phyloP scores from a whole-genome alignment of 2,329 filamentous ascomycete species.

The Fulvia fulva region DNA sequence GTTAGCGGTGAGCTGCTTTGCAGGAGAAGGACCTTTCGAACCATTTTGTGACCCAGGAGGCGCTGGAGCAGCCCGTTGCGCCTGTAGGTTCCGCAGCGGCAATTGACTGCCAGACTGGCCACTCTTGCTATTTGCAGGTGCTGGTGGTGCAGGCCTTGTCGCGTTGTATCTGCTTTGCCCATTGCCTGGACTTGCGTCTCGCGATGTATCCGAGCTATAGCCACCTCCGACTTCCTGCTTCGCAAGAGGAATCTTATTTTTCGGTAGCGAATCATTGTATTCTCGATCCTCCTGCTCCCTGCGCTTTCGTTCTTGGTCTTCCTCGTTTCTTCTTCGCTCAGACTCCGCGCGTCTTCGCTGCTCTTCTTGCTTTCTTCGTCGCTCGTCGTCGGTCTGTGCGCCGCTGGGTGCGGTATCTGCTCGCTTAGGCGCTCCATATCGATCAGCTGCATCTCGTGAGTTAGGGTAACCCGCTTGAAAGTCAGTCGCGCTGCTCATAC shows the following conservation, averaged over 20 bases:
- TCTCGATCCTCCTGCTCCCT: constrained; percentile 67
- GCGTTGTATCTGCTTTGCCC: constrained; percentile 73
- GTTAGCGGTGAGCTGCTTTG: constrained; percentile 25
- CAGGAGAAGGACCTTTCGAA: constrained; percentile 16
- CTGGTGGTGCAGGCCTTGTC: constrained; percentile 67
- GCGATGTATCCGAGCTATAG: constrained; percentile 41
- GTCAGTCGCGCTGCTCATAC: constrained; percentile 22
- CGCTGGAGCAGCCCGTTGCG: constrained; percentile 57
- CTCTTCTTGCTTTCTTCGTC: constrained; percentile 39
- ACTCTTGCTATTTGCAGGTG: constrained; percentile 29
- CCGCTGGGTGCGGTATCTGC: constrained; percentile 33
- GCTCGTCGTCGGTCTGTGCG: constrained; percentile 36
- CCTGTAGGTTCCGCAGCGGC: constrained; percentile 51
- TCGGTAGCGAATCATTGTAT: constrained; percentile 85
- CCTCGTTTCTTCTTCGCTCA: constrained; percentile 40
- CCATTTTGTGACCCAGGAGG: constrained; percentile 32
- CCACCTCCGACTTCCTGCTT: constrained; percentile 85
- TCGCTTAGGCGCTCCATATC: constrained; percentile 25
- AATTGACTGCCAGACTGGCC: constrained; percentile 25
- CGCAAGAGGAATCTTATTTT: constrained; percentile 72
- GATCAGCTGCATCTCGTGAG: constrained; percentile 26
- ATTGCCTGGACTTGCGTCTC: constrained; percentile 44
- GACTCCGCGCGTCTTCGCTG: constrained; percentile 36
- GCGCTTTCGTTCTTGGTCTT: constrained; percentile 47
- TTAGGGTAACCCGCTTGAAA: constrained; percentile 20